Evolutionary conservation across 352 stramenopile species (phyloP), one percentile per base, ranked within the genome.

Genomic region (Phytopythium delawarense): DNA sequence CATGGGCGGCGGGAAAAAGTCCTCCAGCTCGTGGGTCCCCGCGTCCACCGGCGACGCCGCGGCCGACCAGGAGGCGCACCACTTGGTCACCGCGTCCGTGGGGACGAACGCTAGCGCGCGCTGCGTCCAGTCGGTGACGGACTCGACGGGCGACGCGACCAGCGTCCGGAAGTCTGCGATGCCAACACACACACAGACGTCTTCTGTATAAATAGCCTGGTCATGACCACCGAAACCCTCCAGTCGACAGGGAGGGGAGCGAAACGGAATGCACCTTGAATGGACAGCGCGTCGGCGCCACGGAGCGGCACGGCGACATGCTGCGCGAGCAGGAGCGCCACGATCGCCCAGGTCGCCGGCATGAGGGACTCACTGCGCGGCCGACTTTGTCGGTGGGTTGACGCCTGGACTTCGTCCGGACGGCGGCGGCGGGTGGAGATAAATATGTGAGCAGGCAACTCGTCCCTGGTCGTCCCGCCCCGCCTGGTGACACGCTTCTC

Each of bases 1-100:
- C 70, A 77, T 74, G 50, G 73, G 59, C 40, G 59, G 3, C n/a
- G 67, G 66, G 53, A 72, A 73, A 35, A 60, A 23, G 42, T 68
- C 57, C 46, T 63, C 44, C 20, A 52, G 52, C 35, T 59, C 52
- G 25, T 57, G 44, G 20, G 12, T 28, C n/a, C 15, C n/a, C 8
- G n/a, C 44, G 44, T 11, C 20, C 7, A 30, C 44, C 44, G 8
- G 30, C 7, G 8, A 18, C 15, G 51, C 18, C 18, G 20, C 20
- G 13, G 52, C 32, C 52, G 52, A 21, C 34, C n/a, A 21, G 8
- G 28, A 30, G 16, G 32, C 37, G 32, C n/a, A 20, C 52, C 52
- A 59, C 52, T 12, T 45, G 7, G 52, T 20, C 1, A 37, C 25
- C 4, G n/a, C 20, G 20, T 57, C 32, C 18, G 32, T 30, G 1